Base-by-base conservation (phyloP, 306 rosid genomes). In the Amphicarpaea edgeworthii region DNA sequence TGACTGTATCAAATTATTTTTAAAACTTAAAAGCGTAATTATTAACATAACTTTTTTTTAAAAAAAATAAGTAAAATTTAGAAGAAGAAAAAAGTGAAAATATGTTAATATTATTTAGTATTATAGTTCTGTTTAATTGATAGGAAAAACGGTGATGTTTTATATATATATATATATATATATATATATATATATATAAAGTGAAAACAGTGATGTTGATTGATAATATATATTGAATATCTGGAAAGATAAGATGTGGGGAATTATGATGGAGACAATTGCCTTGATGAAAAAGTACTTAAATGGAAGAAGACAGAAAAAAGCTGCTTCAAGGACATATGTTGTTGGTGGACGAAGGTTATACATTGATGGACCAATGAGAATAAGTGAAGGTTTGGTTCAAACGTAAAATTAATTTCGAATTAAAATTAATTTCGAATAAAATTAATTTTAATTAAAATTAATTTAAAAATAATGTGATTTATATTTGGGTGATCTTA, bases 241-340 rank as follows among this genome's bases (percentile, higher is more conserved):
- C 28, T 65, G 50, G 51, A 50, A 34, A 21, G 65, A 54, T 53
- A 71, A 71, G 76, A 53, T 34, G 64, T 37, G 30, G 23, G 69
- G 37, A 71, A 71, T 32, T 12, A 50, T 71, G 76, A 70, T 70
- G 37, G 62, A 30, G 51, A 53, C 63, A 32, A 2, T 24, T 30
- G 63, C 12, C 28, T 12, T 15, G 53, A 53, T 37, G 38, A 16
- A 41, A 50, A 70, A 21, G 76, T 71, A 71, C 76, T 37, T 2
- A 51, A 20, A 54, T 54, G 51, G 64, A 71, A 71, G 40, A 71
- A 53, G 64, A 53, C 50, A 20, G 5, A 37, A 14, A 41, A 54
- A 71, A 54, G 23, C 50, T 71, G 65, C 51, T 66, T 11, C 50
- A 40, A 41, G 17, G 12, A 40, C 53, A 65, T 17, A 64, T 5